Evolutionary conservation across 371 early-diverging fungal species (phyloP), one percentile per base, ranked within the genome.

Genomic region (Lichtheimia ornata): DNA sequence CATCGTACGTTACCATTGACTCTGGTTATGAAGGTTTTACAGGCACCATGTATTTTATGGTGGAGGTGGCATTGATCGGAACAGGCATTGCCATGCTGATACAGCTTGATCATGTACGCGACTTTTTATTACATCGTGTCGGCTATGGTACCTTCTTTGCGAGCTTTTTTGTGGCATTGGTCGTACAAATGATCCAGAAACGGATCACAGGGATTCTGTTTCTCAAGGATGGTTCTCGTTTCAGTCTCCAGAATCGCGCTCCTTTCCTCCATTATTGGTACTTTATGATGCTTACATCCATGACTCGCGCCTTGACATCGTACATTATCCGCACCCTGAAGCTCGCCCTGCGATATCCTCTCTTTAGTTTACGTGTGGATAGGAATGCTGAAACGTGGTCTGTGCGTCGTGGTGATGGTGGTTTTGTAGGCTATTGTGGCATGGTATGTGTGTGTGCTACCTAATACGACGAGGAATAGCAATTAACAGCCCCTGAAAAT

Each of bases 331-430:
- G 82, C 9, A 73, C 74, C 2, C 25, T 81, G 4, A 81, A 81
- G 28, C 47, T 74, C 7, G 15, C 70, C 1, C 43, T 81, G 20
- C 52, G 82, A 14, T 81, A 78, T 45, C 78, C 82, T 9, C 35
- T 81, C 2, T 81, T 76, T 58, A 77, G 78, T 63, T 25, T 76
- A 18, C 65, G 82, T 14, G 79, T 81, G 0, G 82, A 81, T 44
- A 58, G 82, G 24, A 81, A 81, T 55, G 79, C 79, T 7, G 82
- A 81, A 59, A 81, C 78, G 0, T 81, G 82, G 82, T 74, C 75
- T 59, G 82, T 81, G 3, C 71, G 82, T n/a, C 70, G 73, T 11
- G 82, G 79, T 9, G 82, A 81, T 69, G 82, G 73, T 56, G 80
- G 79, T 0, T 81, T 81, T 56, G 61, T 63, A 45, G 82, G 73